Percentiles rank a stretch among this genome's conserved stretches.
These are phyloP conservation scores for Cryptococcus sp. DNA, from an alignment of 1,284 basidiomycete genomes.

Conservation along the genomic window DNA sequence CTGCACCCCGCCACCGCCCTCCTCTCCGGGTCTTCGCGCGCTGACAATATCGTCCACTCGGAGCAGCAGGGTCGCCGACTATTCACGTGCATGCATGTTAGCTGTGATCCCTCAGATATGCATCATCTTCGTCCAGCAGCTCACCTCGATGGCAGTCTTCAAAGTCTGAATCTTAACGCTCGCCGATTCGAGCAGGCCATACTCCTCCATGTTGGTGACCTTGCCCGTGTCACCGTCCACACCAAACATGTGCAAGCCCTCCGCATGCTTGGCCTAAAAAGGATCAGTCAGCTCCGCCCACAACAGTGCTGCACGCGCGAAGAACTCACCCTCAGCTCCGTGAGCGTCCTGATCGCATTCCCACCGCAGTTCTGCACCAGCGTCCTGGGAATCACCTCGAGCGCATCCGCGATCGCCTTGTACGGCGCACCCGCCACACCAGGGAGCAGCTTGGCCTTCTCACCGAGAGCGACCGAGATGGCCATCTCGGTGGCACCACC, in stretches of 20 bases:
- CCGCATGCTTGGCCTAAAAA: constrained; percentile 83
- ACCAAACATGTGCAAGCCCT: constrained; percentile 84
- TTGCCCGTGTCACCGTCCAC: constrained; percentile 94
- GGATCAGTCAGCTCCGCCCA: constrained; percentile 1
- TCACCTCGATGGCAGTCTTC: constrained; percentile 92
- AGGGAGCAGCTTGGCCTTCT: constrained; percentile 71
- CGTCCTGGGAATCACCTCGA: constrained; percentile 96
- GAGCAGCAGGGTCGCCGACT: constrained; percentile 84
- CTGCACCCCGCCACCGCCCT: constrained; percentile 41
- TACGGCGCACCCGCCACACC: constrained; percentile 89
- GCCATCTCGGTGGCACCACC: constrained; percentile 99
- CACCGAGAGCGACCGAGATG: constrained; percentile 82
- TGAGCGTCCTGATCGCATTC: constrained; percentile 88
- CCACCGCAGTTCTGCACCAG: constrained; percentile 94
- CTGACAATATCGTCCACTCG: constrained; percentile 94
- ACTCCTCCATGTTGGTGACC: constrained; percentile 90
- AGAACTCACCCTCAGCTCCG: constrained; percentile 71
- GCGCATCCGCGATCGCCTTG: constrained; percentile 87
- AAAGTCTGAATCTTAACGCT: constrained; percentile 97
- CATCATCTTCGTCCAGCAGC: constrained; percentile 5
- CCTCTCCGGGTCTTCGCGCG: constrained; percentile 57
- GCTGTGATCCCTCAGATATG: not conserved
- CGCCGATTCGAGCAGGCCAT: constrained; percentile 90
- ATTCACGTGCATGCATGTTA: constrained; percentile 8
- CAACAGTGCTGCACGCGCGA: too few species aligned